Evolutionary conservation across 2,329 filamentous ascomycete genomes (phyloP), one percentile per base, ranked within the genome.

Genomic region (Endothia cerciana): DNA sequence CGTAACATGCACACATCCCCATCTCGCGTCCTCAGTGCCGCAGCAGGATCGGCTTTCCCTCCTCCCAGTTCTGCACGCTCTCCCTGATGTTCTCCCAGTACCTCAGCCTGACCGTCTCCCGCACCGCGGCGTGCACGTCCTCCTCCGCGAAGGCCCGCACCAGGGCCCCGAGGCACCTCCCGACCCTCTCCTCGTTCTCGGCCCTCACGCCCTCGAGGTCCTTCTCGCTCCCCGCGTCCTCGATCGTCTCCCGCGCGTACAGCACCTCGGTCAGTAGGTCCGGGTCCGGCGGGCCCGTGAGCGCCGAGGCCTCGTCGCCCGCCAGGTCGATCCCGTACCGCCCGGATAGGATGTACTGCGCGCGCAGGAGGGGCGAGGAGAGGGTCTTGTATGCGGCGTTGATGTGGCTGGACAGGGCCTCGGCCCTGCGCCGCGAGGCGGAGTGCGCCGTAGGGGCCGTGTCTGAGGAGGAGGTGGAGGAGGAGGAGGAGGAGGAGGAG

Each of bases 361-460:
- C 94, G 30, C 95, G 87, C 58, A 87, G 78, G 15, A 99, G 81
- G 19, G 95, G 94, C 71, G 90, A 87, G 60, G 86, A 81, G 0
- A 99, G 85, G 2, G 94, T 97, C 73, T 88, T 90, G 83, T 96
- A 98, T 0, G 95, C 95, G 70, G 93, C 90, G 82, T 98, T 98
- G 77, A 98, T 94, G 33, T 87, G 85, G 8, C 92, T 87, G 11
- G 91, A 95, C n/a, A 89, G 82, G 0, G 88, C 91, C 77, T 96
- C 92, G 25, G 93, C 93, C 58, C 85, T 73, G 33, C 71, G 65
- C 75, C 79, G 71, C 70, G 73, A 69, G 28, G 47, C 45, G 2
- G 72, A 68, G 63, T 69, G 67, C 4, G 38, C 22, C 22, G 30
- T 4, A 1, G 59, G 38, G 11, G 53, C 13, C 1, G 51, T 1